Evolutionary conservation across 805 yeast species (phyloP), one percentile per base, ranked within the genome.

Genomic region (Wickerhamiella brachini): DNA sequence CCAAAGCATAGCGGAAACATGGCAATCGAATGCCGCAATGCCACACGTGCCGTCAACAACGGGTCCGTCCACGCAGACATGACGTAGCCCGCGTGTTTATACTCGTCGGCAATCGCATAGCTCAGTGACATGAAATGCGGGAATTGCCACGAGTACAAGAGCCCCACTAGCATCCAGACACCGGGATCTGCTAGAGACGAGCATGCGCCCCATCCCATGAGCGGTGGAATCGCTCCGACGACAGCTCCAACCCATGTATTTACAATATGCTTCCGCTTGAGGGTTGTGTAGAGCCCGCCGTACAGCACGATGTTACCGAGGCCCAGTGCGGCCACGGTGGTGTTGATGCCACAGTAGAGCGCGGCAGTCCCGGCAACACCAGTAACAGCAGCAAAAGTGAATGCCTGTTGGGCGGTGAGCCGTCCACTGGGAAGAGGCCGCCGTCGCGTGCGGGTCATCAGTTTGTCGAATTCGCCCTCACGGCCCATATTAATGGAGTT

Each of bases 151-250:
- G 97, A 95, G 63, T 85, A 93, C 41, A 93, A 69, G 49, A 93
- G 69, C 0, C 83, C 86, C 0, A 97, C 97, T 22, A 93, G 70
- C 62, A 89, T 80, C 97, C 97, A 90, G 3, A 95, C 94, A 7
- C 93, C 97, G 0, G 97, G 96, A 56, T 87, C 85, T 2, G 75
- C 57, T 38, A 89, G 68, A 4, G 66, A 58, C 26, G 65, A 55
- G 12, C 95, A 84, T 0, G 90, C 87, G 1, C 95, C 96, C 98
- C 98, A 93, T 2, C 98, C 98, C 98, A 93, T 93, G 48, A 93
- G 73, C 20, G 98, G 98, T 0, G 98, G 98, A 46, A 93, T 85
- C 0, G 97, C 98, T 3, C 98, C 98, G 3, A 93, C 98, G n/a
- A 93, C 65, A 0, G 98, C 98, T 18, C 98, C 98, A 2, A 93